Conservation (phyloP, 1,284 basidiomycete genomes). For the Xerocomus minutiporus region DNA sequence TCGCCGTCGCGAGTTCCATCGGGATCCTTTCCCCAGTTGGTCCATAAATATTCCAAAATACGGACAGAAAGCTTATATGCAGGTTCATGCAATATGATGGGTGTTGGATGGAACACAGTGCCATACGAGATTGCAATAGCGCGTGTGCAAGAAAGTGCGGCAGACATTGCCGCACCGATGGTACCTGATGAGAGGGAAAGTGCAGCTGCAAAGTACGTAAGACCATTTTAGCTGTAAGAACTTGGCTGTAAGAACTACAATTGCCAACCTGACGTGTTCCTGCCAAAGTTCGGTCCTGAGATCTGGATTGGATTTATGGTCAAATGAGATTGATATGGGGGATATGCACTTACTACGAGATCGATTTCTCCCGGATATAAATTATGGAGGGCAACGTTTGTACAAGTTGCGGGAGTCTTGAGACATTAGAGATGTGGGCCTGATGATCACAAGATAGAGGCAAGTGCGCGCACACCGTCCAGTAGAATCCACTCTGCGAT, state of each 20-base stretch:
- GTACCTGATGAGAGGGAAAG: constrained; percentile 88
- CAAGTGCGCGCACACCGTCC: constrained; percentile 58
- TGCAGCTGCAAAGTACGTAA: constrained; percentile 52
- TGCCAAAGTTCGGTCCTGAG: constrained; percentile 73
- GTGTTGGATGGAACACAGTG: constrained; percentile 69
- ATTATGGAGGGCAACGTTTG: constrained; percentile 86
- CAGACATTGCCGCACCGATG: constrained; percentile 82
- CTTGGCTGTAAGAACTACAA: not conserved
- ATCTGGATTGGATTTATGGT: constrained; percentile 41
- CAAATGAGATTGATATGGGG: not conserved
- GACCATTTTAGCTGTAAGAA: not conserved
- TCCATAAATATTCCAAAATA: constrained; percentile 71
- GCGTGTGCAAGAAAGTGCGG: constrained; percentile 65
- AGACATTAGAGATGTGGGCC: constrained; percentile 7
- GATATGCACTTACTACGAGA: constrained; percentile 56
- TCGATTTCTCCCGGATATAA: constrained; percentile 81
- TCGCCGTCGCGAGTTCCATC: constrained; percentile 56
- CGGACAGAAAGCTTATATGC: constrained; percentile 65
- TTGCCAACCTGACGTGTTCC: constrained; percentile 69
- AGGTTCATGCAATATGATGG: constrained; percentile 54
- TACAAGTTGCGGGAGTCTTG: constrained; percentile 86
- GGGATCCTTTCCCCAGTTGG: constrained; percentile 73
- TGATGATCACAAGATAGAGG: constrained; percentile 3
- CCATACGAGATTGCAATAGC: constrained; percentile 85
- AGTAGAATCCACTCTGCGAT: constrained; percentile 85